Evolutionary conservation across 2,329 filamentous ascomycete genomes (phyloP).

Genomic region (Nigrograna mackinnonii): DNA sequence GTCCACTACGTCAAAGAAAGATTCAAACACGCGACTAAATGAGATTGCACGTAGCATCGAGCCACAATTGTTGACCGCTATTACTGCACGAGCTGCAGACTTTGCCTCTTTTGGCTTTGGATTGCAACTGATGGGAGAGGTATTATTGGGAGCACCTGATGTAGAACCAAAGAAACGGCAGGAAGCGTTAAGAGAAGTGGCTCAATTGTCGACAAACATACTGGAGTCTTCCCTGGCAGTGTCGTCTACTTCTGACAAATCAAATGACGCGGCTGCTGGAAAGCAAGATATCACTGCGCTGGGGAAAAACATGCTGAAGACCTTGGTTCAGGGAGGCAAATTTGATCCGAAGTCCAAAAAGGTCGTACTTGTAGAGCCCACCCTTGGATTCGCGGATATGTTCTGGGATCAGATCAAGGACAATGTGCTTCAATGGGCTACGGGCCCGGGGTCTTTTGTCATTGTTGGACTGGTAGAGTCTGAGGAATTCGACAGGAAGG

Average conservation of each 20-base stretch:
- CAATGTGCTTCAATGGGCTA: conserved; percentile 80
- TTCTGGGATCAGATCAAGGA: conserved; percentile 83
- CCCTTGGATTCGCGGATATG: conserved; percentile 77
- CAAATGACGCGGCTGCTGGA: conserved; percentile 21
- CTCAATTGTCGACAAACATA: conserved; percentile 43
- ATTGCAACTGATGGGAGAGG: conserved; percentile 82
- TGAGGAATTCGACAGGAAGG: conserved; percentile 65
- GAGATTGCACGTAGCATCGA: conserved; percentile 79
- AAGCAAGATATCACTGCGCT: conserved; percentile 64
- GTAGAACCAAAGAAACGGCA: conserved; percentile 63
- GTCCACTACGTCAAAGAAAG: conserved; percentile 89
- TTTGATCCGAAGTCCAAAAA: conserved; percentile 76
- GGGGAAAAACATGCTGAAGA: conserved; percentile 87
- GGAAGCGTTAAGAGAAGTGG: conserved; percentile 70
- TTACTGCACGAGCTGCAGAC: conserved; percentile 68
- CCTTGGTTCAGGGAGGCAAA: conserved; percentile 83
- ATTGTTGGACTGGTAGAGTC: conserved; percentile 81
- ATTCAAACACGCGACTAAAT: conserved; percentile 71
- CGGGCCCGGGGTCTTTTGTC: conserved; percentile 82
- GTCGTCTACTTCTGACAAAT: conserved; percentile 19
- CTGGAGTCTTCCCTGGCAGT: conserved; percentile 38
- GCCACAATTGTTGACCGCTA: conserved; percentile 73
- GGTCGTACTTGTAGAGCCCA: conserved; percentile 71
- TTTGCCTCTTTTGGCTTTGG: conserved; percentile 79
- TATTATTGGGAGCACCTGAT: conserved; percentile 74